These are phyloP conservation scores for Rosa rugosa DNA, from an alignment of 306 rosid genomes.

Conservation along the genomic window DNA sequence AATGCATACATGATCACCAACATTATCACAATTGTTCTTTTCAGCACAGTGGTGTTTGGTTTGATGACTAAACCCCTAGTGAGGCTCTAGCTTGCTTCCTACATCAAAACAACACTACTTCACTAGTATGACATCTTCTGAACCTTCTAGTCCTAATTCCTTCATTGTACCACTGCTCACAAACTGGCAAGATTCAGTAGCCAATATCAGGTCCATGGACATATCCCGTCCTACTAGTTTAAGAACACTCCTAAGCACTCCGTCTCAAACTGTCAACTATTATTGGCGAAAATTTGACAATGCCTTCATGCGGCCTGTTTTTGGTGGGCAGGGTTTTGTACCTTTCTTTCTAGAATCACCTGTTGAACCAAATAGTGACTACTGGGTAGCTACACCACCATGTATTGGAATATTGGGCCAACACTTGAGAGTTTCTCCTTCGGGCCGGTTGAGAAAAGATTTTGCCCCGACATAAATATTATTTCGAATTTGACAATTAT, in stretches of 20 bases:
- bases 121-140: slow-evolving; percentile 47
- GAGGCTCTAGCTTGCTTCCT: slow-evolving; percentile 67
- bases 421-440: too few relatives aligned
- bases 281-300: slow-evolving; percentile 87
- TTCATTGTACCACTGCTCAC: slow-evolving; percentile 57
- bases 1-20: slow-evolving; percentile 95
- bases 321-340: slow-evolving; percentile 92
- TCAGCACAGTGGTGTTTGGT: slow-evolving; percentile 94
- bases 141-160: slow-evolving; percentile 69
- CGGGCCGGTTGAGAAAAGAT: too few relatives aligned
- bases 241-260: slow-evolving; percentile 59
- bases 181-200: slow-evolving; percentile 39
- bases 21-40: slow-evolving; percentile 92
- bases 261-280: slow-evolving; percentile 66
- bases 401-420: too few relatives aligned
- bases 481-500: too few relatives aligned
- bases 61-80: slow-evolving; percentile 89
- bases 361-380: slow-evolving; percentile 39
- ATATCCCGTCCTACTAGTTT: slow-evolving; percentile 41
- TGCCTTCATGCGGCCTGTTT: slow-evolving; percentile 83
- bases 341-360: slow-evolving; percentile 83
- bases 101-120: slow-evolving; percentile 37
- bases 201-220: slow-evolving; percentile 25
- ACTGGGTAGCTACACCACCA: too few relatives aligned
- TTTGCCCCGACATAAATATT: too few relatives aligned